Evolutionary conservation across 2,329 filamentous ascomycete genomes (phyloP), one percentile per base, ranked within the genome.

Genomic region (Cyphellophora attinorum): DNA sequence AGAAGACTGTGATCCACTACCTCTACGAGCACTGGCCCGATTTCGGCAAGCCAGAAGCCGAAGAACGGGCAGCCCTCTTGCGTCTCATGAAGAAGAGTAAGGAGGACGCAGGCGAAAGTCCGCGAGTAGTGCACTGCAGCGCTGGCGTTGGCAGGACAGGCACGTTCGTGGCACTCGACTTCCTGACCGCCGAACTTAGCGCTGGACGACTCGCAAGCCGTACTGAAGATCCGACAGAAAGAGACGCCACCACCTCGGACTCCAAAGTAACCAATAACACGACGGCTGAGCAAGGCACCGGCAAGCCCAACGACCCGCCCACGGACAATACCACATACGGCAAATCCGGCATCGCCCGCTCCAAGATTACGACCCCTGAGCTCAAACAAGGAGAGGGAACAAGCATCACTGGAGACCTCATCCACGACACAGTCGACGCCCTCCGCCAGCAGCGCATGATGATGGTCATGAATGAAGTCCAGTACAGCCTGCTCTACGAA

Each of bases 101-200:
- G 12, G 59, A 55, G 29, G 65, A 66, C 44, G 60, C 59, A 21
- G 56, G 51, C 17, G 61, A 62, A 5, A 86, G 82, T 50, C 84
- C 89, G 4, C 79, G 89, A 36, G 79, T 96, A 39, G 73, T 86
- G 8, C 82, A 88, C 58, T 88, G 83, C 64, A 93, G 85, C 53
- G 91, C 91, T 5, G 91, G 91, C 25, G 89, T 98, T 11, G 91
- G 91, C 10, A 77, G 91, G 36, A 93, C 84, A 5, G 91, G 91
- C 19, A 96, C 91, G 0, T 98, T 96, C 54, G 94, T 98, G 51
- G 82, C 85, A 2, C 72, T 98, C n/a, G 91, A 96, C 59, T 85
- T 93, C 57, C 73, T 98, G 16, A 70, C 93, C 44, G 72, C 79
- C 21, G 85, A 95, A 58, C 69, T 96, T 6, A 77, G 84, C 16